phyloP scores from a whole-genome alignment of 78 protist genomes.

The Dictyostelium citrinum region DNA sequence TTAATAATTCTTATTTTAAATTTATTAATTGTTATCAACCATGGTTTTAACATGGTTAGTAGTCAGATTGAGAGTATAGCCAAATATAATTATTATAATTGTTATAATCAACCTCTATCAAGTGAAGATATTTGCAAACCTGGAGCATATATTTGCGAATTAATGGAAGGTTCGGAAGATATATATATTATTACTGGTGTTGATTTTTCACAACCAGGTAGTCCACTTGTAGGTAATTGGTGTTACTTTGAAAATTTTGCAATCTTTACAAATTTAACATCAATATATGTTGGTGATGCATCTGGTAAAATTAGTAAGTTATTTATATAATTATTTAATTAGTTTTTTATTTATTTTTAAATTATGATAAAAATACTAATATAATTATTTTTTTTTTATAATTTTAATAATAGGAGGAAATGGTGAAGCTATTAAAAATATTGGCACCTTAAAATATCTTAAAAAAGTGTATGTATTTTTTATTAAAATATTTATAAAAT shows the following conservation, averaged over 20 bases:
- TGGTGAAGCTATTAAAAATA: neutral
- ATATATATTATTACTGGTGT: neutral
- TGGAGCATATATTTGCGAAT: neutral
- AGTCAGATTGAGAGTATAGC: neutral
- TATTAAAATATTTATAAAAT: too few relatives aligned
- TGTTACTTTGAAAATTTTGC: neutral
- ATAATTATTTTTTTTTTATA: too few relatives aligned
- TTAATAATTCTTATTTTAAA: neutral
- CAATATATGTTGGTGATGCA: neutral
- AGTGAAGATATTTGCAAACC: neutral
- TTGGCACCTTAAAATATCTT: neutral
- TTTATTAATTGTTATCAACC: neutral
- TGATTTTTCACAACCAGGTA: neutral
- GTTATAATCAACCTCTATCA: neutral
- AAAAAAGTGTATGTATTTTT: neutral
- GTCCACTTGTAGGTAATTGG: neutral
- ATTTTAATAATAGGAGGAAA: neutral
- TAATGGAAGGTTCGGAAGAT: neutral
- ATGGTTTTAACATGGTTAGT: neutral
- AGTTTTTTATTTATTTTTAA: too few relatives aligned
- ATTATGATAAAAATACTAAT: too few relatives aligned
- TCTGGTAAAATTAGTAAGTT: neutral
- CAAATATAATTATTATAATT: neutral
- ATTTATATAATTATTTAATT: neutral
- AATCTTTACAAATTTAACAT: neutral